phyloP scores from a whole-genome alignment of 306 rosid genomes.

The Prunus campanulata region DNA sequence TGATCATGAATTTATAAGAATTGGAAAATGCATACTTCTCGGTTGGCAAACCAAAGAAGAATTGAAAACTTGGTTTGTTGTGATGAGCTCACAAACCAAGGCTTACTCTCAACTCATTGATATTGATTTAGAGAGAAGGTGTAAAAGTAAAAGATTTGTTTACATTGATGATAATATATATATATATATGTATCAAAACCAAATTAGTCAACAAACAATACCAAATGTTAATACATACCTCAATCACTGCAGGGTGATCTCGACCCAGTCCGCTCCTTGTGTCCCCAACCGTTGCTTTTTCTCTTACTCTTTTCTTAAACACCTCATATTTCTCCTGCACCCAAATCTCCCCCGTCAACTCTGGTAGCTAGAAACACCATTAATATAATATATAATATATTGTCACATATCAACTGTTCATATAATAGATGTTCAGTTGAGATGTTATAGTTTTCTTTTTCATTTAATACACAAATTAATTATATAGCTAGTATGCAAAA shows the following conservation, averaged over 20 bases:
- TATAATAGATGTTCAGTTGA: too few relatives aligned
- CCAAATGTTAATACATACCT: constrained; percentile 30
- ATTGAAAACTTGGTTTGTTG: too few relatives aligned
- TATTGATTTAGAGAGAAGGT: background rate
- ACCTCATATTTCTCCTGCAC: constrained; percentile 48
- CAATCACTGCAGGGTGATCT: constrained; percentile 47
- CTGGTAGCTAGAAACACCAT: too few relatives aligned
- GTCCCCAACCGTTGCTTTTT: constrained; percentile 16
- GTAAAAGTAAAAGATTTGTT: background rate
- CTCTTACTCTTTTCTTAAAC: constrained; percentile 34
- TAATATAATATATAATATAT: too few relatives aligned
- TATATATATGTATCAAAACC: too few relatives aligned
- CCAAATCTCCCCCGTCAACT: background rate
- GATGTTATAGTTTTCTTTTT: too few relatives aligned
- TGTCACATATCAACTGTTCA: background rate
- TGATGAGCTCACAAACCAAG: too few relatives aligned
- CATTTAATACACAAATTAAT: too few relatives aligned
- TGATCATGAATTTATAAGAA: too few relatives aligned
- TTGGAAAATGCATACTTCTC: too few relatives aligned
- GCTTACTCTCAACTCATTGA: background rate
- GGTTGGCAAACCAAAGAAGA: too few relatives aligned
- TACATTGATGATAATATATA: background rate
- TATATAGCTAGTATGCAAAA: background rate
- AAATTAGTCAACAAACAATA: too few relatives aligned
- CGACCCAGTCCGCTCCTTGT: constrained; percentile 2